Conservation (phyloP, 1,284 basidiomycete genomes). For the Rhizopogon parksii region DNA sequence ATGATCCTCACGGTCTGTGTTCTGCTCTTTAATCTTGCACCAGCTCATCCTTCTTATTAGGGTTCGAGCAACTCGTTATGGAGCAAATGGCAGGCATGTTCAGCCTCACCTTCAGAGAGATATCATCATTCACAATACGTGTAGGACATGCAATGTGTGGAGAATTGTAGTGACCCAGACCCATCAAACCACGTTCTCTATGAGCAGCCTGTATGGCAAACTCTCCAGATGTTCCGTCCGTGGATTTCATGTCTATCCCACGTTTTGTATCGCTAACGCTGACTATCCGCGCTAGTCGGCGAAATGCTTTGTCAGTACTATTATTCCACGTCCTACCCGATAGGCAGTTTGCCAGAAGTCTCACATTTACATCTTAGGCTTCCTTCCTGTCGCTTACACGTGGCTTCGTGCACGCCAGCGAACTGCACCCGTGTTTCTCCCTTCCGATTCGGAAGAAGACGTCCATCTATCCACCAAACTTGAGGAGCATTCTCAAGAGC, state of each 20-base stretch:
- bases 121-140: constrained; percentile 6
- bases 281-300: constrained; percentile 56
- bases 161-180: constrained; percentile 69
- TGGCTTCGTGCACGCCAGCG: constrained; percentile 47
- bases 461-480: constrained; percentile 34
- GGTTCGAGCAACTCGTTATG: constrained; percentile 76
- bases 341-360: constrained; percentile 13
- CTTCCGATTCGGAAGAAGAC: constrained; percentile 43
- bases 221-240: constrained; percentile 88
- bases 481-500: constrained; percentile 30
- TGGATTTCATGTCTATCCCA: constrained; percentile 21
- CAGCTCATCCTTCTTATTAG: constrained; percentile 29
- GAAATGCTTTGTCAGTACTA: constrained; percentile 80
- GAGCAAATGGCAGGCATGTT: constrained; percentile 69
- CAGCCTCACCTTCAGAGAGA: background rate
- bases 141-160: constrained; percentile 93
- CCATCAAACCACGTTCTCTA: constrained; percentile 60
- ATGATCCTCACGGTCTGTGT: constrained; percentile 71
- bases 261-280: constrained; percentile 24
- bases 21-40: background rate
- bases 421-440: constrained; percentile 47
- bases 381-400: constrained; percentile 75
- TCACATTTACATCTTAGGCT: constrained; percentile 44
- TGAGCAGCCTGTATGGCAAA: constrained; percentile 92
- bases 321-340: constrained; percentile 11